Base-by-base conservation (phyloP, 495 filamentous ascomycete genomes). In the Penicillium angulare region DNA sequence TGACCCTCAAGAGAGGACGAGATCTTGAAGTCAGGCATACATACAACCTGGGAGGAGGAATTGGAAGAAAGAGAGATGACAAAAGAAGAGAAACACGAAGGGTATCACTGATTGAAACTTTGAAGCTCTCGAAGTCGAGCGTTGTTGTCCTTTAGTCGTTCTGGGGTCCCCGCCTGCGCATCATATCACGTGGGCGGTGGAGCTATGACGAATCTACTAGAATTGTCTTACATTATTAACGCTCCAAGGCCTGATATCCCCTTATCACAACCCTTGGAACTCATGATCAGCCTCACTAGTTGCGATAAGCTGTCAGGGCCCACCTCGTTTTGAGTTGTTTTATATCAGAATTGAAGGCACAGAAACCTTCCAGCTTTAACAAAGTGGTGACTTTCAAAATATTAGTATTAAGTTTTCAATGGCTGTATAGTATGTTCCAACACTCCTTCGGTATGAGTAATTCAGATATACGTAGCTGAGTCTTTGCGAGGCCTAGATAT, bases 1-100 rank as follows among this genome's bases (percentile, higher is more conserved):
- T 95, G 90, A 61, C 83, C 89, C 61, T 82, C 77, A 39, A 95
- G 76, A 65, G 86, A 81, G 59, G 90, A 87, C 49, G 90, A 88
- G 57, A 95, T 83, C 77, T 88, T 92, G 78, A 85, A 95, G 63
- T 81, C 72, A 66, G 68, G 69, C 76, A 83, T 84, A 62, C 73
- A 76, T 62, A 67, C 61, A 65, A 59, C 45, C 18, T 7, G 36
- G n/a, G n/a, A 29, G 24, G 15, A 13, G 22, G 13, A 36, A 21
- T 10, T 22, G 27, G 44, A 21, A 29, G 17, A 47, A 17, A 39
- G 31, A 20, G 26, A 53, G 46, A 23, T 20, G 22, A 43, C 17
- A 17, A 34, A 45, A 47, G 24, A 42, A 38, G 12, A 33, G 24
- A 44, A 32, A 47, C 32, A 43, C 20, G 23, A 26, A 54, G 40